These are phyloP conservation scores for Pyrenophora seminiperda DNA, from an alignment of 2,329 filamentous ascomycete genomes.

Conservation along the genomic window DNA sequence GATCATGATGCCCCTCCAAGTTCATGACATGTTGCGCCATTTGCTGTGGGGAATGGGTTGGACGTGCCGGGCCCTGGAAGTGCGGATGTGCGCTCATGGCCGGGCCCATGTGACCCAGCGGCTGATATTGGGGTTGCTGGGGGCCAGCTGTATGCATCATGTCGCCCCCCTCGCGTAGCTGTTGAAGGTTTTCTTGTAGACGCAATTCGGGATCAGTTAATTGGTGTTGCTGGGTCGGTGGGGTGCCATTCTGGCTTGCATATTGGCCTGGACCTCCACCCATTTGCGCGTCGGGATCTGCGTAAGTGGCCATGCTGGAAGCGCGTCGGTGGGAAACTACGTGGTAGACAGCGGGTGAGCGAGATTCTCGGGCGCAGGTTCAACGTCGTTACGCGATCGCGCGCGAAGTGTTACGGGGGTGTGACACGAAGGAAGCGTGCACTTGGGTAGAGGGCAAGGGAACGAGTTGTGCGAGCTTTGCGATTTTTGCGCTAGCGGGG, in stretches of 20 bases:
- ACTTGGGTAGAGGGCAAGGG: conserved; percentile 30
- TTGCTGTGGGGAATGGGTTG: conserved; percentile 47
- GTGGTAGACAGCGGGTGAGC: neutral
- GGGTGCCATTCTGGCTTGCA: conserved; percentile 43
- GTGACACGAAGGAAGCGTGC: conserved; percentile 28
- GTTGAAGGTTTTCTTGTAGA: conserved; percentile 44
- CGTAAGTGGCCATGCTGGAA: conserved; percentile 40
- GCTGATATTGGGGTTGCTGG: conserved; percentile 37
- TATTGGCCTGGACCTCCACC: conserved; percentile 42
- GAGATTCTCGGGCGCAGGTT: conserved; percentile 1
- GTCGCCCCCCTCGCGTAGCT: conserved; percentile 39
- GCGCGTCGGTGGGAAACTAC: conserved; percentile 22
- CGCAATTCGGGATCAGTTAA: conserved; percentile 41
- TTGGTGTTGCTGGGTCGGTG: conserved; percentile 41
- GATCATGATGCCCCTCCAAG: conserved; percentile 42
- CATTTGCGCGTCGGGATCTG: conserved; percentile 43
- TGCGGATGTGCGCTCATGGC: conserved; percentile 41
- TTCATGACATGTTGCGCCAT: conserved; percentile 49
- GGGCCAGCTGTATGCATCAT: conserved; percentile 38
- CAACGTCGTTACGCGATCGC: conserved; percentile 23
- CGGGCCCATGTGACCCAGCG: conserved; percentile 35
- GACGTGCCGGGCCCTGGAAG: conserved; percentile 43
- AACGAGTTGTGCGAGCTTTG: conserved; percentile 38
- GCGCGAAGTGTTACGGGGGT: conserved; percentile 25
- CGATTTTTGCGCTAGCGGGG: conserved; percentile 43